phyloP scores from a whole-genome alignment of 148 eudicot genomes.

The Pouteria glomerata region DNA sequence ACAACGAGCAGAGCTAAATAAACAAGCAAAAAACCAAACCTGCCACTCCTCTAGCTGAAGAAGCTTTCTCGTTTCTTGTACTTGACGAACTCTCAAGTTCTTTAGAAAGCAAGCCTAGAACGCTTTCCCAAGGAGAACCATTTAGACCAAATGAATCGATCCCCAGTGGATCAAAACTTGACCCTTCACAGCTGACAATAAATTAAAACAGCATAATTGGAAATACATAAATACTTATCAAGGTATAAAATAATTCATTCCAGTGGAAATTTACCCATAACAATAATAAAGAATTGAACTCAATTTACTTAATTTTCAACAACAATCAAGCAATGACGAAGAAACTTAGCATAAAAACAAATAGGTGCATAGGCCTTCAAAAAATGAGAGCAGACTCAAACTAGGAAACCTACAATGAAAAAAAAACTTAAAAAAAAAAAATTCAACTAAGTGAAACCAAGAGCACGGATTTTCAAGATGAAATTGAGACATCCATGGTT shows the following conservation, averaged over 20 bases:
- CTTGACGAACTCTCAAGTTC: constrained; percentile 65
- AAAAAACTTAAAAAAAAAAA: neutral
- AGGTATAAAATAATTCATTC: neutral
- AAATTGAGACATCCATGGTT: neutral
- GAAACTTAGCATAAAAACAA: neutral
- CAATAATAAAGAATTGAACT: neutral
- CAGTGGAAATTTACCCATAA: neutral
- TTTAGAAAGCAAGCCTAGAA: constrained; percentile 43
- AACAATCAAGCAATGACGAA: neutral
- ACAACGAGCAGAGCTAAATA: neutral
- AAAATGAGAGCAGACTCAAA: neutral
- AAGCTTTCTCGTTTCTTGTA: constrained; percentile 60
- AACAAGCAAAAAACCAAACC: constrained; percentile 37
- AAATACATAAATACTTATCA: neutral
- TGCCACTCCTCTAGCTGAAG: constrained; percentile 82
- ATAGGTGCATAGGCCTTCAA: neutral
- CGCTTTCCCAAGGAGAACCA: constrained; percentile 60
- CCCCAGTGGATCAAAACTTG: constrained; percentile 81
- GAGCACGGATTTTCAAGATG: neutral
- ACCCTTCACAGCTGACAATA: constrained; percentile 41
- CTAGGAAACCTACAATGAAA: neutral
- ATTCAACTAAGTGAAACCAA: neutral
- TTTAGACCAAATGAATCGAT: constrained; percentile 46
- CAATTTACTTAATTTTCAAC: neutral
- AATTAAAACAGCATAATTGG: constrained; percentile 13